phyloP scores from a whole-genome alignment of 1,284 basidiomycete species.

The Cryptococcus sp. region DNA sequence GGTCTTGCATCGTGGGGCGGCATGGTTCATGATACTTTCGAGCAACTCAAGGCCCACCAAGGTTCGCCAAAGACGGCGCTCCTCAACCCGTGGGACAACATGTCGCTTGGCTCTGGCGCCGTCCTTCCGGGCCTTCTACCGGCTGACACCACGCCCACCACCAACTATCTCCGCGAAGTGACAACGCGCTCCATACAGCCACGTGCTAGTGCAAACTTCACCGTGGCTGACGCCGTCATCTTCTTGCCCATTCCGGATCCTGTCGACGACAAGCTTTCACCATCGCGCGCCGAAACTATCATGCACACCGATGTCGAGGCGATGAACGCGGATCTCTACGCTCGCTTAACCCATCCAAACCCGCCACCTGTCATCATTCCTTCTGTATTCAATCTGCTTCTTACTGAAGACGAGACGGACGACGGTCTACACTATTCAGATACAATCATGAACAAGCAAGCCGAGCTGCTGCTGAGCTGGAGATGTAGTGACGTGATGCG shows the following conservation, averaged over 20 bases:
- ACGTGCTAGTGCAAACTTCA: conserved; percentile 23
- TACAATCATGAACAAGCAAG: conserved; percentile 66
- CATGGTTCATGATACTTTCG: conserved; percentile 66
- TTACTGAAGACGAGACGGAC: conserved; percentile 69
- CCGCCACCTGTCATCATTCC: conserved; percentile 64
- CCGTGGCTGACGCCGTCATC: conserved; percentile 68
- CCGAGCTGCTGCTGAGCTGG: conserved; percentile 75
- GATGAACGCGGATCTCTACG: conserved; percentile 79
- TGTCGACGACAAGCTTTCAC: conserved; percentile 67
- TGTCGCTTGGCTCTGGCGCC: conserved; percentile 28
- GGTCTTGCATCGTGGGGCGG: conserved; percentile 75
- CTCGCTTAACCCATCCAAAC: conserved; percentile 59
- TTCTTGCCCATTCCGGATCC: conserved; percentile 76
- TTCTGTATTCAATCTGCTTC: conserved; percentile 73
- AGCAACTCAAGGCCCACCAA: conserved; percentile 54
- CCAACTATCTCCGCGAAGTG: background rate
- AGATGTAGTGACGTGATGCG: conserved; percentile 75
- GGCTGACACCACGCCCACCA: background rate
- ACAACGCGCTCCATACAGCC: conserved; percentile 5
- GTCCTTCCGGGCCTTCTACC: conserved; percentile 23
- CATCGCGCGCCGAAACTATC: conserved; percentile 67
- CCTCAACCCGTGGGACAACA: conserved; percentile 46
- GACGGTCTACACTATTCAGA: conserved; percentile 82
- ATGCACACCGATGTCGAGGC: conserved; percentile 74
- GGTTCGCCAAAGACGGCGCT: conserved; percentile 41